Conservation (phyloP, 495 filamentous ascomycete species). For the Schizothecium vesticola region DNA sequence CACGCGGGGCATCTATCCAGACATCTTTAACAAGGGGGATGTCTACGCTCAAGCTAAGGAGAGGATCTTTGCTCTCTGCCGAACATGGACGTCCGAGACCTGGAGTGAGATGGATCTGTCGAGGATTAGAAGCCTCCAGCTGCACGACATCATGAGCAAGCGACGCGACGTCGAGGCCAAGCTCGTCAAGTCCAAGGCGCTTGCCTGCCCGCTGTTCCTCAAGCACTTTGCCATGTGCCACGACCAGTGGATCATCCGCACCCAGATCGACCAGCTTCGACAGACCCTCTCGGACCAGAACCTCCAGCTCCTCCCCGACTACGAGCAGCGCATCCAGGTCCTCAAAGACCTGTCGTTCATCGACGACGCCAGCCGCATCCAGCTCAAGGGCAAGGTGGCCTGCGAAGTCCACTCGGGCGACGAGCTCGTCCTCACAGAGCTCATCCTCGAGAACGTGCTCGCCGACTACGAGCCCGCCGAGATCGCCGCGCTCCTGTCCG, state of each 20-base stretch:
- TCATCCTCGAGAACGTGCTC: constrained; percentile 93
- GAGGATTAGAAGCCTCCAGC: constrained; percentile 68
- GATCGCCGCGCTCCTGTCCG: constrained; percentile 87
- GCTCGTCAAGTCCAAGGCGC: constrained; percentile 52
- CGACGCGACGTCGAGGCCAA: constrained; percentile 55
- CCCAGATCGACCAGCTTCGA: constrained; percentile 79
- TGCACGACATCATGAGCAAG: constrained; percentile 67
- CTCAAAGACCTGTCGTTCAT: constrained; percentile 87
- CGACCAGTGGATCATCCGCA: constrained; percentile 89
- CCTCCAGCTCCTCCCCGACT: constrained; percentile 93
- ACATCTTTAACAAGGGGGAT: constrained; percentile 45
- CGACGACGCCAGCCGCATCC: constrained; percentile 74
- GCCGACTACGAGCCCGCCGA: constrained; percentile 94
- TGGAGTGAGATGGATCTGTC: constrained; percentile 88
- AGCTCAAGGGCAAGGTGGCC: constrained; percentile 95
- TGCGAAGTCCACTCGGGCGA: constrained; percentile 98
- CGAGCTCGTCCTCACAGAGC: constrained; percentile 93
- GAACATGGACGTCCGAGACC: constrained; percentile 61
- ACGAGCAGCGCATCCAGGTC: constrained; percentile 89
- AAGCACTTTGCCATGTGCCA: constrained; percentile 94
- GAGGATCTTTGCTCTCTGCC: constrained; percentile 56
- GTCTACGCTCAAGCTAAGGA: constrained; percentile 45
- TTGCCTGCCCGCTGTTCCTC: constrained; percentile 67
- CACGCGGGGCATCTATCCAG: constrained; percentile 55
- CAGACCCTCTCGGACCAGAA: constrained; percentile 93